Conservation (phyloP, 768 basidiomycete genomes). For the Xerocomus potaroensis region DNA sequence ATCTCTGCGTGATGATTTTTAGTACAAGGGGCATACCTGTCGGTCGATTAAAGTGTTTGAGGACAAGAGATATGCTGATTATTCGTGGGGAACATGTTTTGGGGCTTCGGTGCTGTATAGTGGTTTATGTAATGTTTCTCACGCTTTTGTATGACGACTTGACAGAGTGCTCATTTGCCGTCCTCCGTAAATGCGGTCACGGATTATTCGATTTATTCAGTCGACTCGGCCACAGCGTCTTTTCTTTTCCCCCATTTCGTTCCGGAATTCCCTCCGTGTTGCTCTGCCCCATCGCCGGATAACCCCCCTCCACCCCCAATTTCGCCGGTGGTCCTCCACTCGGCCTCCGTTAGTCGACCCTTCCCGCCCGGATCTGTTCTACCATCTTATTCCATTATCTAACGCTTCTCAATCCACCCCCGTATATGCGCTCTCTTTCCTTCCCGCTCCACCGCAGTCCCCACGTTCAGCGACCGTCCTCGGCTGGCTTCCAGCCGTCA, state of each 20-base stretch:
- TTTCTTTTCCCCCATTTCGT: neutral
- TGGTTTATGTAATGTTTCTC: slow-evolving; percentile 25
- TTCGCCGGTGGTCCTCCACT: slow-evolving; percentile 15
- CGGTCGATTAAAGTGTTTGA: slow-evolving; percentile 30
- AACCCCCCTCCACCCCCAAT: slow-evolving; percentile 6
- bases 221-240: neutral
- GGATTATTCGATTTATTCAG: slow-evolving; percentile 3
- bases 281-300: slow-evolving; percentile 1
- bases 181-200: slow-evolving; percentile 8
- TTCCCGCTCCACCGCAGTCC: slow-evolving; percentile 40
- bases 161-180: too few species aligned
- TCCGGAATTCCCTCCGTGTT: slow-evolving; percentile 1
- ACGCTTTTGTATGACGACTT: neutral
- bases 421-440: slow-evolving; percentile 65
- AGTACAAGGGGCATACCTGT: slow-evolving; percentile 19
- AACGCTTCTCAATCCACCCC: slow-evolving; percentile 38
- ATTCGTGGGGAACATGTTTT: slow-evolving; percentile 17
- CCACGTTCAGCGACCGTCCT: slow-evolving; percentile 51
- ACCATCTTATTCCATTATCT: slow-evolving; percentile 58
- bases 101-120: slow-evolving; percentile 37
- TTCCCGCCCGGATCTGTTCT: slow-evolving; percentile 61
- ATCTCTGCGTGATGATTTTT: neutral
- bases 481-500: slow-evolving; percentile 64
- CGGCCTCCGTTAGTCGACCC: slow-evolving; percentile 43
- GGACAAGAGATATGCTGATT: slow-evolving; percentile 6